Evolutionary conservation across 2,329 filamentous ascomycete genomes (phyloP).

Genomic region (Furcasterigmium furcatum): DNA sequence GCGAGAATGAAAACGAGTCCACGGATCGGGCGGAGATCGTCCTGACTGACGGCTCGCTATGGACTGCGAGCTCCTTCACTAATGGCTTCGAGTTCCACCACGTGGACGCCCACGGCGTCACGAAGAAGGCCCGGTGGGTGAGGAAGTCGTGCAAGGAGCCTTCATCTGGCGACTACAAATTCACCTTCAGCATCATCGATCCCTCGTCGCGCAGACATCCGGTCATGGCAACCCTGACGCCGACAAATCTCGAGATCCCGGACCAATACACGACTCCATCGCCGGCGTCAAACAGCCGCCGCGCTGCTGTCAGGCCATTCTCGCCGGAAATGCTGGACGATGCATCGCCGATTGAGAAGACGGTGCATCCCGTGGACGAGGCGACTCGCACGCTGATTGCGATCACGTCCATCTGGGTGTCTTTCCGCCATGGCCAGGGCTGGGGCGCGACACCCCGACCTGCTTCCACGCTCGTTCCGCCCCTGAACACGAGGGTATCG

Average conservation of each 20-base stretch:
- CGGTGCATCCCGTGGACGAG: constrained; percentile 15
- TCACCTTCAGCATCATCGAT: constrained; percentile 75
- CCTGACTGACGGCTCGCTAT: constrained; percentile 59
- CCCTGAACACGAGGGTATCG: constrained; percentile 2
- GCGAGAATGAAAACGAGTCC: constrained; percentile 35
- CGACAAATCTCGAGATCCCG: constrained; percentile 62
- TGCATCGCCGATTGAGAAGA: constrained; percentile 2
- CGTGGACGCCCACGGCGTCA: constrained; percentile 53
- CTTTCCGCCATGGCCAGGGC: constrained; percentile 14
- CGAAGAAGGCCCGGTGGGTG: constrained; percentile 67
- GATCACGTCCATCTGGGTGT: constrained; percentile 19
- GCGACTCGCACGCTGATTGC: constrained; percentile 16
- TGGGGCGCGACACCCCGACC: constrained; percentile 12
- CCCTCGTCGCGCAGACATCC: constrained; percentile 68
- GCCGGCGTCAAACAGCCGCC: constrained; percentile 39
- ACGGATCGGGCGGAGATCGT: constrained; percentile 62
- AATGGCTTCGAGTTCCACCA: constrained; percentile 64
- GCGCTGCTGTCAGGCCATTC: constrained; percentile 5
- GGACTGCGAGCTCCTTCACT: constrained; percentile 48
- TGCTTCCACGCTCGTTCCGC: not conserved
- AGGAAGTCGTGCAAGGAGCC: constrained; percentile 30
- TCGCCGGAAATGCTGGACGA: not conserved
- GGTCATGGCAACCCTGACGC: constrained; percentile 66
- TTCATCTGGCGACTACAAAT: constrained; percentile 60
- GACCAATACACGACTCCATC: constrained; percentile 63